Conservation (phyloP, 2,329 filamentous ascomycete species). For the Colletotrichum sp. region DNA sequence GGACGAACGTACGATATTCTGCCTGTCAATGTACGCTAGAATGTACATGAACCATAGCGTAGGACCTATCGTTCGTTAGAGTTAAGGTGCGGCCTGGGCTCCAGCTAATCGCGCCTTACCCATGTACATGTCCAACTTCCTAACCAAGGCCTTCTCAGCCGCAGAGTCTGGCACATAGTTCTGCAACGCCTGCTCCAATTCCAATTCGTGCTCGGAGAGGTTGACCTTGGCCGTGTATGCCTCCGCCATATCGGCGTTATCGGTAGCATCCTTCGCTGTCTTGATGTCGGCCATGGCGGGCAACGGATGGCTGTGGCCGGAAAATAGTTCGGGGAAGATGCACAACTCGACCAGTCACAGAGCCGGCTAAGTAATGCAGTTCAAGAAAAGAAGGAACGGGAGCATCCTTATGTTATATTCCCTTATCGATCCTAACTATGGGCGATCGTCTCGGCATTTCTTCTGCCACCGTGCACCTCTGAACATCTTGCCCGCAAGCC, state of each 20-base stretch:
- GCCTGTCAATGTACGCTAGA: constrained; percentile 31
- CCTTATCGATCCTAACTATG: neutral
- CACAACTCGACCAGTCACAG: neutral
- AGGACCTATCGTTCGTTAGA: constrained; percentile 20
- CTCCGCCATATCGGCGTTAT: neutral
- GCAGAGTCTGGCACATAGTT: constrained; percentile 9
- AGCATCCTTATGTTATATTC: neutral
- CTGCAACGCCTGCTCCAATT: neutral
- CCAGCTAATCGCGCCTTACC: neutral
- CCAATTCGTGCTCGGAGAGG: neutral
- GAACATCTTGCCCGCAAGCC: neutral
- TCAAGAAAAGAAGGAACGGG: neutral
- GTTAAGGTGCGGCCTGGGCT: neutral
- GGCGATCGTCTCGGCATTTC: neutral
- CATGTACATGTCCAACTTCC: constrained; percentile 33
- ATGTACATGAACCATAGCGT: constrained; percentile 35
- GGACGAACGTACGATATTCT: constrained; percentile 14
- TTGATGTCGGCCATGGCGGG: constrained; percentile 1
- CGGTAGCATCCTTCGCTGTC: neutral
- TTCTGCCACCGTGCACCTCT: neutral
- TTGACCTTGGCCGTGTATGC: neutral
- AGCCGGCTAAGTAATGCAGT: neutral
- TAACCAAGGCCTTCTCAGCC: constrained; percentile 26
- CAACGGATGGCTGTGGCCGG: neutral
- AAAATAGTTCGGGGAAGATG: neutral